Evolutionary conservation across 179 eudicot genomes (phyloP).

Genomic region (Actinidia arguta): DNA sequence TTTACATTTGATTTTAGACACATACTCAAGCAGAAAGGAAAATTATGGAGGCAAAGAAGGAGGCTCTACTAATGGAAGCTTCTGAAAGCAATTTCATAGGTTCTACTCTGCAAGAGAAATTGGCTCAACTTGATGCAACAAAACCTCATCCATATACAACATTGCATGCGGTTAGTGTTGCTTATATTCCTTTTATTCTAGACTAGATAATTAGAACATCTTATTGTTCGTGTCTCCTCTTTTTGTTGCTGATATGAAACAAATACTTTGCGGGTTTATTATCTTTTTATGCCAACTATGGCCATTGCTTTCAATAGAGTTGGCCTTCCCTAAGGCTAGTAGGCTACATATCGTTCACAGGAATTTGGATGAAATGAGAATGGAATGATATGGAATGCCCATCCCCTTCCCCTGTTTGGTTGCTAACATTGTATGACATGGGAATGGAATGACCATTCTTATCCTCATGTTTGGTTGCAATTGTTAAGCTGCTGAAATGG

Average conservation of each 20-base stretch:
- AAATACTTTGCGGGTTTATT: constrained; percentile 5
- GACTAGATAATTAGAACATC: background rate
- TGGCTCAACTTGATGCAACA: constrained; percentile 60
- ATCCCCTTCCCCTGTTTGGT: background rate
- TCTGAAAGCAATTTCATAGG: constrained; percentile 46
- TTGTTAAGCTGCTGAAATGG: too few relatives aligned
- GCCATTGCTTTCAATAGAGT: background rate
- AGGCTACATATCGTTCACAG: background rate
- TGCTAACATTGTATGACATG: background rate
- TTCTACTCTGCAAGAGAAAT: constrained; percentile 47
- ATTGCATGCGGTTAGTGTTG: constrained; percentile 71
- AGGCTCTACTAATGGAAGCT: constrained; percentile 58
- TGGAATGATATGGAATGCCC: background rate
- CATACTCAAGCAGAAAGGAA: constrained; percentile 93
- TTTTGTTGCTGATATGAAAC: background rate
- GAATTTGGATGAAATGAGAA: background rate
- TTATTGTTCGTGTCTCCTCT: background rate
- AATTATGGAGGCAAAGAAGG: constrained; percentile 79
- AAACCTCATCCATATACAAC: constrained; percentile 83
- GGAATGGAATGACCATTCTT: background rate
- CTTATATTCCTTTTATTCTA: constrained; percentile 12
- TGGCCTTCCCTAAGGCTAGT: background rate
- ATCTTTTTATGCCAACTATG: background rate
- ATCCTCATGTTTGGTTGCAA: too few relatives aligned
- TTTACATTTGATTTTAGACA: constrained; percentile 54